Evolutionary conservation across 176 grass and related monocot species (phyloP).

Genomic region (Canna indica): DNA sequence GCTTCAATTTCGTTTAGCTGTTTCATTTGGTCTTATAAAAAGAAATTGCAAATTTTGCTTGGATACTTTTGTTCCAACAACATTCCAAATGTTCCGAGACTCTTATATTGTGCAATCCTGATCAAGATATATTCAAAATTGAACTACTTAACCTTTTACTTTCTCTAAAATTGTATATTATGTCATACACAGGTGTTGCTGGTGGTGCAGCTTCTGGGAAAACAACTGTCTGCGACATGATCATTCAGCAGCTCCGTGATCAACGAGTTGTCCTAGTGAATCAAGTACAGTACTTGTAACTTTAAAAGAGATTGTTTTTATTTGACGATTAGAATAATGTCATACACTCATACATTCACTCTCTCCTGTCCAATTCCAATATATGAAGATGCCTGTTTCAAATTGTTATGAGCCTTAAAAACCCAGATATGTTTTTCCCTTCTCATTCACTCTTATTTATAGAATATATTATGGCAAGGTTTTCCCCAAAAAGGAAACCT

Average conservation of each 20-base stretch:
- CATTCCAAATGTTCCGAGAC: background rate
- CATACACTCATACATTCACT: background rate
- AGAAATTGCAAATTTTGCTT: background rate
- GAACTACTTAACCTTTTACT: background rate
- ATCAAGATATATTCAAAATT: background rate
- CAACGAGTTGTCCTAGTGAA: slow-evolving; percentile 78
- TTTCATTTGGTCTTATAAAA: no score
- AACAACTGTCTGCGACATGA: slow-evolving; percentile 87
- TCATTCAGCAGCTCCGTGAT: slow-evolving; percentile 82
- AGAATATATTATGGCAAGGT: no score
- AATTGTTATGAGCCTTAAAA: no score
- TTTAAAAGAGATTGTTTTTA: background rate
- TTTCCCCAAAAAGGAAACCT: no score
- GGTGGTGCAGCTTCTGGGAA: slow-evolving; percentile 79
- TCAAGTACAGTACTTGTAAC: slow-evolving; percentile 33
- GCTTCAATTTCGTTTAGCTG: no score
- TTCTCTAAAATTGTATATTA: background rate
- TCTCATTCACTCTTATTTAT: no score
- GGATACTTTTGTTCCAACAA: background rate
- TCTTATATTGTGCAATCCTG: background rate
- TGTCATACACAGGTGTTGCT: slow-evolving; percentile 51
- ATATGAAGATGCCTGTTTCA: no score
- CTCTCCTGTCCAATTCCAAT: background rate
- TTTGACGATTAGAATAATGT: background rate
- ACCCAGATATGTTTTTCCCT: no score